Conservation (phyloP, 768 basidiomycete genomes). For the Calocera viscosa region DNA sequence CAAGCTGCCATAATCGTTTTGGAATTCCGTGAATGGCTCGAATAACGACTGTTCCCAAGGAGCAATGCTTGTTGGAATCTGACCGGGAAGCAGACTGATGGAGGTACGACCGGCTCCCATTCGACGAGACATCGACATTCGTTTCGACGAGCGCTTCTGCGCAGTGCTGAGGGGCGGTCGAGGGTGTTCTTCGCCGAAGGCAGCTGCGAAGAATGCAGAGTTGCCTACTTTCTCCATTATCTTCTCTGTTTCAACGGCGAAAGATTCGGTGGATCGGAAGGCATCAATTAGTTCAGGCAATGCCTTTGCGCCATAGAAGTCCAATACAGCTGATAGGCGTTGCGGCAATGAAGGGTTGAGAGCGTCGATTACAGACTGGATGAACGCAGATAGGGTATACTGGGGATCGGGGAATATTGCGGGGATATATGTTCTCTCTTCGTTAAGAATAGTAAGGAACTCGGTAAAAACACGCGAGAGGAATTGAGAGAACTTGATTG, state of each 20-base stretch:
- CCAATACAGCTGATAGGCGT: constrained; percentile 57
- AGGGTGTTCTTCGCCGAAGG: constrained; percentile 13
- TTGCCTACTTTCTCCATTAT: constrained; percentile 55
- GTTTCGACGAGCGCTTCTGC: constrained; percentile 20
- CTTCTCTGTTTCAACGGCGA: constrained; percentile 58
- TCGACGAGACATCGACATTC: constrained; percentile 29
- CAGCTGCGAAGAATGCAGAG: constrained; percentile 29
- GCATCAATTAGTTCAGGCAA: constrained; percentile 58
- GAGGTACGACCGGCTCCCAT: constrained; percentile 22
- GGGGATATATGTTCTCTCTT: constrained; percentile 61
- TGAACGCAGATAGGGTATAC: constrained; percentile 61
- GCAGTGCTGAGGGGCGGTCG: constrained; percentile 14
- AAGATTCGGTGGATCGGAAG: constrained; percentile 69
- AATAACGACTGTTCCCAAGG: constrained; percentile 84
- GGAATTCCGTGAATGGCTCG: constrained; percentile 87
- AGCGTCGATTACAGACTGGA: constrained; percentile 65
- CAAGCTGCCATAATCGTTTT: constrained; percentile 66
- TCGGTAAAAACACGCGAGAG: constrained; percentile 61
- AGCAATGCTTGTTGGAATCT: constrained; percentile 10
- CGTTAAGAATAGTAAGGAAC: constrained; percentile 51
- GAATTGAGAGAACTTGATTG: constrained; percentile 45
- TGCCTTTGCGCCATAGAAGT: constrained; percentile 47
- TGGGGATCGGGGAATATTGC: constrained; percentile 81
- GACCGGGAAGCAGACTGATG: constrained; percentile 36
- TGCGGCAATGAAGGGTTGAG: constrained; percentile 74